Conservation (phyloP, 139 green algal species). For the Pleodorina starrii region DNA sequence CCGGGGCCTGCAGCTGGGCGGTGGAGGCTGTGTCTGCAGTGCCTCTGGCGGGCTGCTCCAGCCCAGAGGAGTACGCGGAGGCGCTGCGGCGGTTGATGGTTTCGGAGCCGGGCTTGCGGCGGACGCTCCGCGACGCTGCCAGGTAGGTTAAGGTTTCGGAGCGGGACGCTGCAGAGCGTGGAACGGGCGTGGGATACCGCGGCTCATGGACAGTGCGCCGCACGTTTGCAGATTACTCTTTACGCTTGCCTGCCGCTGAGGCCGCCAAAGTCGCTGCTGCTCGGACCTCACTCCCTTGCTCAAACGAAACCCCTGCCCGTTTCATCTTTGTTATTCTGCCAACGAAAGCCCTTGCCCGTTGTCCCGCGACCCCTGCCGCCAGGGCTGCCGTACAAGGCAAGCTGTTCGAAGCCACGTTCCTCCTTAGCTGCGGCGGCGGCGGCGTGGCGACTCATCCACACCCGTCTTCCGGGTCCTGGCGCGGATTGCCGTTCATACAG, state of each 20-base stretch:
- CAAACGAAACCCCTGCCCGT: no score
- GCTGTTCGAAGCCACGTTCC: background rate
- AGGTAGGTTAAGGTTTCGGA: no score
- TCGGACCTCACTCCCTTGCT: no score
- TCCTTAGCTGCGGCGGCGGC: background rate
- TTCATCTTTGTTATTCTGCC: no score
- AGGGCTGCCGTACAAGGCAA: background rate
- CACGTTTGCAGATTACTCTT: no score
- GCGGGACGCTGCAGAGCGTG: no score
- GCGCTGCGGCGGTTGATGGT: background rate
- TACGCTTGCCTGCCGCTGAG: no score
- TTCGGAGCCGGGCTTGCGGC: background rate
- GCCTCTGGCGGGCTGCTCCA: background rate
- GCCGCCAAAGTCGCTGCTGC: no score
- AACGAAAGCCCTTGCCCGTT: no score
- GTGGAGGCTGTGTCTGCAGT: background rate
- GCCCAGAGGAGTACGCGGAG: slow-evolving; percentile 7
- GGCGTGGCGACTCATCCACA: background rate
- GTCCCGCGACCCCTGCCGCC: no score
- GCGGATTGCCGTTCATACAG: slow-evolving; percentile 9
- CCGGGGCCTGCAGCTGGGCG: background rate
- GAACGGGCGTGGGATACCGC: no score
- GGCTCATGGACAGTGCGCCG: no score
- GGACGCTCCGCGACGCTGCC: background rate
- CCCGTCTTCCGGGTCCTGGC: background rate